Evolutionary conservation across 2,329 filamentous ascomycete genomes (phyloP).

Genomic region (Leptographium galeiforme): DNA sequence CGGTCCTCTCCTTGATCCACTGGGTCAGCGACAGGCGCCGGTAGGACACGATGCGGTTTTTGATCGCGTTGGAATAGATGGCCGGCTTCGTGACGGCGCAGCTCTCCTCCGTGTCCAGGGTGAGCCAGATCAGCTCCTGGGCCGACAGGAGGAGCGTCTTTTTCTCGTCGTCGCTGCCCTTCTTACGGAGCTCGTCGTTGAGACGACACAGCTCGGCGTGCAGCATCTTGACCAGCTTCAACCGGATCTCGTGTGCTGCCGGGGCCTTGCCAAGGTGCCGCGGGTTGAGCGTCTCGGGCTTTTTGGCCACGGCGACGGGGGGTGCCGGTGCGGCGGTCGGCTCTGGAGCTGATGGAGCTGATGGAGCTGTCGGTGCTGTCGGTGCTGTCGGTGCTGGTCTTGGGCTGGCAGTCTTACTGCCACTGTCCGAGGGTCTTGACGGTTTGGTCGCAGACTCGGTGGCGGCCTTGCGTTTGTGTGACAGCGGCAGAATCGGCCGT

Average conservation of each 20-base stretch:
- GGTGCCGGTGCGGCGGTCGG: background rate
- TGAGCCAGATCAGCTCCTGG: conserved; percentile 54
- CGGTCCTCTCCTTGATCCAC: conserved; percentile 51
- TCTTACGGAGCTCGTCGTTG: conserved; percentile 47
- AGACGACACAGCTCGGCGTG: conserved; percentile 54
- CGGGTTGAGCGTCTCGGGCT: conserved; percentile 50
- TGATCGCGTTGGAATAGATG: conserved; percentile 76
- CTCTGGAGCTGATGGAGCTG: background rate
- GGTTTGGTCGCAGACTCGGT: background rate
- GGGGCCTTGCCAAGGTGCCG: conserved; percentile 47
- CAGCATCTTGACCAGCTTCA: conserved; percentile 46
- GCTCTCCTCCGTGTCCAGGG: conserved; percentile 67
- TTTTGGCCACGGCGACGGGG: conserved; percentile 13
- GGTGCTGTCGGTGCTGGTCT: background rate
- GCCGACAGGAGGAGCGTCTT: conserved; percentile 43
- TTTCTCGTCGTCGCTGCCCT: conserved; percentile 33
- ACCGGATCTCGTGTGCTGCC: conserved; percentile 40
- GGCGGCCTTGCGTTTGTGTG: conserved; percentile 7
- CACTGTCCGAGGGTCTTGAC: background rate
- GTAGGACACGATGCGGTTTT: conserved; percentile 62
- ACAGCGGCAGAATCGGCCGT: conserved; percentile 2
- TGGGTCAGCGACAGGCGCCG: conserved; percentile 60
- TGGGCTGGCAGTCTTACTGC: background rate
- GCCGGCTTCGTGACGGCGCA: conserved; percentile 50
- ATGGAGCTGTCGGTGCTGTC: background rate